Percentiles rank a stretch among this genome's conserved stretches.
Conservation (phyloP, 306 rosid species). For the Vigna angularis region DNA sequence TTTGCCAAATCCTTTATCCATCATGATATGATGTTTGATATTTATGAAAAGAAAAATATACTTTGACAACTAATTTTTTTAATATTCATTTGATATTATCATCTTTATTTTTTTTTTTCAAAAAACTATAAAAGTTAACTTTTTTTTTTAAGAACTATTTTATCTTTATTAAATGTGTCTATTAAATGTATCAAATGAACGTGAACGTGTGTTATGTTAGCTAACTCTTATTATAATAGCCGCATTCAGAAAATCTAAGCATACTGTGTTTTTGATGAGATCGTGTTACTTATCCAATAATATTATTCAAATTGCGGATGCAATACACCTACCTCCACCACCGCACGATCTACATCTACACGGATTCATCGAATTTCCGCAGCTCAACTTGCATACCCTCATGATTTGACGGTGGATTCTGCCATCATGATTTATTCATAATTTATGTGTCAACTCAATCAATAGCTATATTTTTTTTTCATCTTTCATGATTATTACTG, state of each 20-base stretch:
- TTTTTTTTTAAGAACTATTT: too few species aligned
- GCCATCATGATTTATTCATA: conserved; percentile 3
- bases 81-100: too few species aligned
- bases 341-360: not conserved
- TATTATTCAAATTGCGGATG: not conserved
- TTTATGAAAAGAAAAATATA: not conserved
- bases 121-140: too few species aligned
- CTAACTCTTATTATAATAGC: not conserved
- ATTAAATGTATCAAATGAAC: too few species aligned
- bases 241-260: not conserved
- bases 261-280: not conserved
- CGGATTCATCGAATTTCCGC: not conserved
- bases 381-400: not conserved
- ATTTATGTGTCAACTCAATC: conserved; percentile 29
- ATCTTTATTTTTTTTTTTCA: too few species aligned
- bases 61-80: too few species aligned
- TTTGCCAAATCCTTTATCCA: not conserved
- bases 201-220: too few species aligned
- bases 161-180: too few species aligned
- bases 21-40: not conserved
- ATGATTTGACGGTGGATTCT: conserved; percentile 12
- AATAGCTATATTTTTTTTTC: not conserved
- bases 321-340: not conserved
- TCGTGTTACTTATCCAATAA: not conserved
- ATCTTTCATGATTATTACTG: conserved; percentile 24